phyloP scores from a whole-genome alignment of 164 flowering plant species.

The Taxillus chinensis region DNA sequence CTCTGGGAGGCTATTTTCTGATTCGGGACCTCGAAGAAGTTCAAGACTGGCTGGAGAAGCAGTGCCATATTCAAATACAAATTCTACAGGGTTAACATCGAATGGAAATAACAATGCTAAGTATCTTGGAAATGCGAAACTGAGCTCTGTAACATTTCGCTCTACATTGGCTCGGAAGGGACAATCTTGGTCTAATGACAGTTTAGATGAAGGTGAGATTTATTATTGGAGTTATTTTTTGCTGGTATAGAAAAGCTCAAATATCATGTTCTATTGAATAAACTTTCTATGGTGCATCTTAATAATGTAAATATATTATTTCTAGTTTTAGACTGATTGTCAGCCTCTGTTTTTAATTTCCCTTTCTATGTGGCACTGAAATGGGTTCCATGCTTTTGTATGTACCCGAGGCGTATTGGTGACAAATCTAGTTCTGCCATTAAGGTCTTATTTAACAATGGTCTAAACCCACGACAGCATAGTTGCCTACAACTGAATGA shows the following conservation, averaged over 20 bases:
- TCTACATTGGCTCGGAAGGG: slow-evolving; percentile 66
- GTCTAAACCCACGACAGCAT: too few species aligned
- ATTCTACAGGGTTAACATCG: slow-evolving; percentile 33
- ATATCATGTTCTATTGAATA: too few species aligned
- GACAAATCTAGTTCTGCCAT: too few species aligned
- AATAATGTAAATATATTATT: too few species aligned
- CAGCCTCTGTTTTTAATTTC: too few species aligned
- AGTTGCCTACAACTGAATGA: too few species aligned
- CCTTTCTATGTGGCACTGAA: too few species aligned
- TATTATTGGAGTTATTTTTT: not conserved
- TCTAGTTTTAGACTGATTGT: too few species aligned
- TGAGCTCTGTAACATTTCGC: slow-evolving; percentile 53
- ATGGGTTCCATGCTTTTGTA: too few species aligned
- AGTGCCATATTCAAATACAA: slow-evolving; percentile 30
- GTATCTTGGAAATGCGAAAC: slow-evolving; percentile 55
- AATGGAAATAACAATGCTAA: slow-evolving; percentile 65
- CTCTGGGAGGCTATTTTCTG: slow-evolving; percentile 88
- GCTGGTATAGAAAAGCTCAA: not conserved
- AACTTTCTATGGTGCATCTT: too few species aligned
- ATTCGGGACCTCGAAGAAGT: slow-evolving; percentile 90
- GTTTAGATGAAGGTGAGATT: slow-evolving; percentile 71
- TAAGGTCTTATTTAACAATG: too few species aligned
- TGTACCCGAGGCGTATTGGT: too few species aligned
- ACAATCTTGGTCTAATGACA: slow-evolving; percentile 61
- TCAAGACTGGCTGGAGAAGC: slow-evolving; percentile 77